These are phyloP conservation scores for Cyamopsis tetragonoloba DNA, from an alignment of 306 rosid species.

Conservation along the genomic window DNA sequence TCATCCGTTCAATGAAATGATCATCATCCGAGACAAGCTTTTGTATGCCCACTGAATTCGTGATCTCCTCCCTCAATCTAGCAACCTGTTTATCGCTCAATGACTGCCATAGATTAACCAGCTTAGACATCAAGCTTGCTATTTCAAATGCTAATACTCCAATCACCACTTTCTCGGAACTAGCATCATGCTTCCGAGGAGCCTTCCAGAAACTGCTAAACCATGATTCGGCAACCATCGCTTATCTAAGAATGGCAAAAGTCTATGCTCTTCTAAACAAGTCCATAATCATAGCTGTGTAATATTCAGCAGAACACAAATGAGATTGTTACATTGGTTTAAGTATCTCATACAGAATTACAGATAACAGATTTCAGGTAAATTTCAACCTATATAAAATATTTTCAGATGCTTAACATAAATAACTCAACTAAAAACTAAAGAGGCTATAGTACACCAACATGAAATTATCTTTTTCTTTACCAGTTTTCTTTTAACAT, in stretches of 20 bases:
- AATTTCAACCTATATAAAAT: background rate
- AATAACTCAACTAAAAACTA: background rate
- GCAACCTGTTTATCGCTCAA: constrained; percentile 63
- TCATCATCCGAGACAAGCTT: constrained; percentile 86
- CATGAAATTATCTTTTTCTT: background rate
- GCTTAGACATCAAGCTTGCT: constrained; percentile 90
- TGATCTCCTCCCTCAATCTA: constrained; percentile 66
- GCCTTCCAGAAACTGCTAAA: constrained; percentile 86
- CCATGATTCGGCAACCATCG: constrained; percentile 65
- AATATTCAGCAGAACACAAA: constrained; percentile 17
- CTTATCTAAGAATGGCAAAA: constrained; percentile 11
- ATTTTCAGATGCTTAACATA: background rate
- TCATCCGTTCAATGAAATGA: constrained; percentile 53
- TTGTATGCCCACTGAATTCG: constrained; percentile 62
- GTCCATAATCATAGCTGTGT: constrained; percentile 22
- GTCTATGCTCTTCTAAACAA: constrained; percentile 18
- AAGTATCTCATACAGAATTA: background rate
- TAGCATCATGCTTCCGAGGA: constrained; percentile 65
- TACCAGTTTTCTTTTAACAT: constrained; percentile 10
- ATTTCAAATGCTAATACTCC: constrained; percentile 90
- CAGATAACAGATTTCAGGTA: constrained; percentile 7
- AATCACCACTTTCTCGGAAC: constrained; percentile 48
- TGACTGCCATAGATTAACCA: constrained; percentile 72
- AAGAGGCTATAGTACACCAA: background rate
- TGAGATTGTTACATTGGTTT: background rate